phyloP scores from a whole-genome alignment of 805 yeast genomes.

The Zygosaccharomyces lentus region DNA sequence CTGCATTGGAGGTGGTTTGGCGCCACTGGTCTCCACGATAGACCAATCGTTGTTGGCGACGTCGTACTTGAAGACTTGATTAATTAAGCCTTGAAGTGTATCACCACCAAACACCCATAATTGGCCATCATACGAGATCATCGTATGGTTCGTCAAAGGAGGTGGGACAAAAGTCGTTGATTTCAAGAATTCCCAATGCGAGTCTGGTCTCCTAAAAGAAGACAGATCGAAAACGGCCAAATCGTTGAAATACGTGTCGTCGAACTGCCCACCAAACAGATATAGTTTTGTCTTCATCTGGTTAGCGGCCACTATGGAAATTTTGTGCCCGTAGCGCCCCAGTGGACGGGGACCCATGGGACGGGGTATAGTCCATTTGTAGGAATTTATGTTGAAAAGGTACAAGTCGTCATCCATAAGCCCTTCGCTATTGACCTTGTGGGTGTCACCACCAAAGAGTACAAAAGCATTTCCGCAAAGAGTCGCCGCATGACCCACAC shows the following conservation, averaged over 20 bases:
- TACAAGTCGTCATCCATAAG: slow-evolving; percentile 87
- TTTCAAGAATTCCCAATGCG: slow-evolving; percentile 74
- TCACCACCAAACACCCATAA: slow-evolving; percentile 92
- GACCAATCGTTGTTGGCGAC: slow-evolving; percentile 67
- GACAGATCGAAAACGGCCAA: slow-evolving; percentile 82
- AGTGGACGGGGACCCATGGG: slow-evolving; percentile 73
- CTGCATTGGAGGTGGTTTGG: slow-evolving; percentile 74
- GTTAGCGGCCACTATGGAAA: slow-evolving; percentile 65
- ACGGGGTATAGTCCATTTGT: slow-evolving; percentile 74
- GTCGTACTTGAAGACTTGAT: slow-evolving; percentile 79
- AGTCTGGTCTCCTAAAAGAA: slow-evolving; percentile 74
- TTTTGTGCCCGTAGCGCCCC: slow-evolving; percentile 93
- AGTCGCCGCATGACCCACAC: slow-evolving; percentile 93
- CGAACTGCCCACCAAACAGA: slow-evolving; percentile 93
- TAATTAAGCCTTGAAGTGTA: slow-evolving; percentile 62
- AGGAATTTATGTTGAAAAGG: slow-evolving; percentile 72
- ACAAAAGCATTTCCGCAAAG: slow-evolving; percentile 93
- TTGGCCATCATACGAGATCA: slow-evolving; percentile 73
- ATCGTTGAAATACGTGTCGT: slow-evolving; percentile 77
- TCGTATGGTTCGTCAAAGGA: slow-evolving; percentile 85
- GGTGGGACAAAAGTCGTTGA: slow-evolving; percentile 54
- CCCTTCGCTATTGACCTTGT: slow-evolving; percentile 67
- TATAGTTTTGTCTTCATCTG: slow-evolving; percentile 60
- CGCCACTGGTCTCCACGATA: slow-evolving; percentile 52
- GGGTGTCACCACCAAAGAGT: slow-evolving; percentile 95